These are phyloP conservation scores for Fraxinus pennsylvanica DNA, from an alignment of 257 asterid genomes.

Conservation along the genomic window DNA sequence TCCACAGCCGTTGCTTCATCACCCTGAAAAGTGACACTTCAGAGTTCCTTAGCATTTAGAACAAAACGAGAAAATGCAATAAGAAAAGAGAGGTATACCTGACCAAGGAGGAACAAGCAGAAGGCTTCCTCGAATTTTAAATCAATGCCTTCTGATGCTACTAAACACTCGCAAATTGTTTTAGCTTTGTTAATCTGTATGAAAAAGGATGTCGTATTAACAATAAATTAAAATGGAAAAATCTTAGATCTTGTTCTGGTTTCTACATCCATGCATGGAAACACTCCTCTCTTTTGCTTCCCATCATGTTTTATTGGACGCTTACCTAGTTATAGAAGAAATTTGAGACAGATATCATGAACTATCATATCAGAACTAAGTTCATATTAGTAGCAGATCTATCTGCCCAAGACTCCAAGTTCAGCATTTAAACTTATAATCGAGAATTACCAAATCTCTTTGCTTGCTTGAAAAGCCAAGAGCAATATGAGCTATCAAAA, in stretches of 20 bases:
- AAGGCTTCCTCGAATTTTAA: slow-evolving; percentile 92
- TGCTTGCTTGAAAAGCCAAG: slow-evolving; percentile 93
- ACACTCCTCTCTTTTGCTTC: neutral
- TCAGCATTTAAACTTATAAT: neutral
- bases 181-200: slow-evolving; percentile 78
- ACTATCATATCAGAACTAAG: neutral
- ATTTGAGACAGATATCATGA: neutral
- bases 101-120: slow-evolving; percentile 93
- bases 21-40: slow-evolving; percentile 50
- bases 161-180: slow-evolving; percentile 75
- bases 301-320: neutral
- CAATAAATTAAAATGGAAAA: slow-evolving; percentile 21
- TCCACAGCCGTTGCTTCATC: slow-evolving; percentile 81
- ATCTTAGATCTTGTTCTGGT: neutral
- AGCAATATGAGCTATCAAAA: slow-evolving; percentile 85
- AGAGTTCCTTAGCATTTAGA: slow-evolving; percentile 21
- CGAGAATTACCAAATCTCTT: slow-evolving; percentile 64
- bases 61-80: slow-evolving; percentile 20
- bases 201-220: slow-evolving; percentile 24
- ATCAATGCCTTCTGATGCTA: slow-evolving; percentile 87
- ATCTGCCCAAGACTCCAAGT: neutral
- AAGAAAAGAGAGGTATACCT: slow-evolving; percentile 49
- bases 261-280: slow-evolving; percentile 1
- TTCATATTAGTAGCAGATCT: neutral
- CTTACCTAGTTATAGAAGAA: neutral